These are phyloP conservation scores for Mycosphaerelloides madeirae DNA, from an alignment of 2,329 filamentous ascomycete genomes.

Conservation along the genomic window DNA sequence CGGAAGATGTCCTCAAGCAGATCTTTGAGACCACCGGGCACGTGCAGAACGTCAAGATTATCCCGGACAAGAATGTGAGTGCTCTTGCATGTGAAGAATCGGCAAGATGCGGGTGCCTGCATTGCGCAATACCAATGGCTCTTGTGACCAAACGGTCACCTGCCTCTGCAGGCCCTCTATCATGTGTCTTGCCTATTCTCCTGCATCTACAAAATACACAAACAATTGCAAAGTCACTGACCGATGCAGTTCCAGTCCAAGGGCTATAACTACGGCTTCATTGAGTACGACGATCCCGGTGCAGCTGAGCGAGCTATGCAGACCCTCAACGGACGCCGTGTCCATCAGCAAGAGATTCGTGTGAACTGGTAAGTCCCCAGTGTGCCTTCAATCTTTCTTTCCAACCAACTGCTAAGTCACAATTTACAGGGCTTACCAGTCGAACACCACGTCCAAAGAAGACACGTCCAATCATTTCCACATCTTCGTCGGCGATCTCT, in stretches of 20 bases:
- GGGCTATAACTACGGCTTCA: conserved; percentile 98
- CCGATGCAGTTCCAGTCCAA: conserved; percentile 62
- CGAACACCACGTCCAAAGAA: conserved; percentile 89
- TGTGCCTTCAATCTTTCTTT: too few relatives aligned
- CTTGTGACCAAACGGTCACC: conserved; percentile 17
- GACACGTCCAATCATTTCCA: conserved; percentile 98
- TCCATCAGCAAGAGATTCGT: conserved; percentile 96
- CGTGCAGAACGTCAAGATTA: conserved; percentile 98
- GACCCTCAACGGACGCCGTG: conserved; percentile 88
- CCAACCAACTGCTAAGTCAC: too few relatives aligned
- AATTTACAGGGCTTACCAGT: conserved; percentile 96
- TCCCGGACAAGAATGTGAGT: conserved; percentile 98
- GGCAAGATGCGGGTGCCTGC: conserved; percentile 13
- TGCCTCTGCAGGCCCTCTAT: not conserved
- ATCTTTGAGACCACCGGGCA: conserved; percentile 95
- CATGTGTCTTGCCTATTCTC: not conserved
- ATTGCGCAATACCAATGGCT: conserved; percentile 3
- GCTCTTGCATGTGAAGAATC: conserved; percentile 13
- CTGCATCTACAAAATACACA: not conserved
- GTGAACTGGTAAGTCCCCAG: too few relatives aligned
- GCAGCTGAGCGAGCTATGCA: conserved; percentile 96
- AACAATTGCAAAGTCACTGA: conserved; percentile 7
- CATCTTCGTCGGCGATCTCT: conserved; percentile 96
- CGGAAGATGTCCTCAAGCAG: conserved; percentile 59
- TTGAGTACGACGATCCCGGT: conserved; percentile 97